Percentiles rank a stretch among this genome's conserved stretches.
Conservation (phyloP, 208 protist species). For the Acanthamoeba culbertsoni region DNA sequence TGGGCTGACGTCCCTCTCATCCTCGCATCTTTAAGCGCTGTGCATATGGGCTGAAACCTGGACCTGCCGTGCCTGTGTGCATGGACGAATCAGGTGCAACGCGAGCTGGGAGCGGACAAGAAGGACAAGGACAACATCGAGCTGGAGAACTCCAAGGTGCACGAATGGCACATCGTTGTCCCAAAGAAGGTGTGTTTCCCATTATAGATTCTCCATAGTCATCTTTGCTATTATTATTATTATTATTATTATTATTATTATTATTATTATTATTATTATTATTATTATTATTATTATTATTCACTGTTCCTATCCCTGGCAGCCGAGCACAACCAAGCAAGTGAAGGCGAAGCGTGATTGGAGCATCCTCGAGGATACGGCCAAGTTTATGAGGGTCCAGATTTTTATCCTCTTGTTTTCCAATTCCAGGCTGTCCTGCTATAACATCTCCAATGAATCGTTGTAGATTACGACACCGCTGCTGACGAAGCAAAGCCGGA, state of each 20-base stretch:
- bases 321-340: not conserved
- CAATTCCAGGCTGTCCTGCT: not conserved
- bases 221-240: not conserved
- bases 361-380: not conserved
- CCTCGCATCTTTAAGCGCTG: not conserved
- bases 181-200: slow-evolving; percentile 24
- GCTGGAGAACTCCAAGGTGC: slow-evolving; percentile 17
- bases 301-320: not conserved
- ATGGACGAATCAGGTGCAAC: not conserved
- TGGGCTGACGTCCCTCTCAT: not conserved
- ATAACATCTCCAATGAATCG: too few relatives aligned
- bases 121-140: slow-evolving; percentile 57
- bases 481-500: slow-evolving; percentile 77
- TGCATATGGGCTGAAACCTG: not conserved
- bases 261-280: not conserved
- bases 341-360: slow-evolving; percentile 6
- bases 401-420: not conserved
- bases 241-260: not conserved
- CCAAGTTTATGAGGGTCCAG: not conserved
- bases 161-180: slow-evolving; percentile 49
- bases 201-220: too few relatives aligned
- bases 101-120: slow-evolving; percentile 30
- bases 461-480: slow-evolving; percentile 88
- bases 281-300: not conserved
- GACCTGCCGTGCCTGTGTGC: not conserved